Evolutionary conservation across 495 filamentous ascomycete species (phyloP).

Genomic region (Talaromyces borbonicus): DNA sequence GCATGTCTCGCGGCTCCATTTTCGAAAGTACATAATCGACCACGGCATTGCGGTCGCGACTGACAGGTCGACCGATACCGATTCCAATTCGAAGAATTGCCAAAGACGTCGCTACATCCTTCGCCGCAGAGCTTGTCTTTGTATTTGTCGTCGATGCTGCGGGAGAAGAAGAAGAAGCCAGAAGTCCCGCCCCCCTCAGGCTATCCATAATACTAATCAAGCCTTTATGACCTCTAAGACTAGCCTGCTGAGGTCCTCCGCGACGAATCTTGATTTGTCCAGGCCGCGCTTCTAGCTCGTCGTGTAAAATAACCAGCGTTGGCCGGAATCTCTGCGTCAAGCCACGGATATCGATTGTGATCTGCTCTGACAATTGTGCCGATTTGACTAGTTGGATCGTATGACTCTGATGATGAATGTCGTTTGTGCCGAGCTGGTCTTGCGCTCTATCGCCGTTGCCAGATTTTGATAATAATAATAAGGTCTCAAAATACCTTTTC

Average conservation of each 20-base stretch:
- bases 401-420: not conserved
- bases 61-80: conserved; percentile 62
- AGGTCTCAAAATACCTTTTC: conserved; percentile 25
- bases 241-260: conserved; percentile 42
- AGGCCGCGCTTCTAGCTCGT: conserved; percentile 64
- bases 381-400: not conserved
- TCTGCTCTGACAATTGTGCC: not conserved
- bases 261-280: conserved; percentile 54
- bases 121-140: not conserved
- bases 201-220: conserved; percentile 53
- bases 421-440: not conserved
- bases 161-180: conserved; percentile 10
- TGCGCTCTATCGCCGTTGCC: not conserved
- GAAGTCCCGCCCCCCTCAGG: conserved; percentile 29
- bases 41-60: conserved; percentile 46
- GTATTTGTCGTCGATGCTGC: too few species aligned
- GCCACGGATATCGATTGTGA: conserved; percentile 22
- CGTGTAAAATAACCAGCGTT: conserved; percentile 66
- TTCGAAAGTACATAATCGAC: conserved; percentile 58
- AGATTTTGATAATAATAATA: too few species aligned
- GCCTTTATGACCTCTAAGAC: conserved; percentile 66
- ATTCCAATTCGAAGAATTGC: conserved; percentile 49
- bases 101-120: conserved; percentile 9
- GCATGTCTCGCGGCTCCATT: conserved; percentile 43
- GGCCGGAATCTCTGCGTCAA: conserved; percentile 19